Conservation (phyloP, 1,139 yeast species). For the Taiozyma sp. region DNA sequence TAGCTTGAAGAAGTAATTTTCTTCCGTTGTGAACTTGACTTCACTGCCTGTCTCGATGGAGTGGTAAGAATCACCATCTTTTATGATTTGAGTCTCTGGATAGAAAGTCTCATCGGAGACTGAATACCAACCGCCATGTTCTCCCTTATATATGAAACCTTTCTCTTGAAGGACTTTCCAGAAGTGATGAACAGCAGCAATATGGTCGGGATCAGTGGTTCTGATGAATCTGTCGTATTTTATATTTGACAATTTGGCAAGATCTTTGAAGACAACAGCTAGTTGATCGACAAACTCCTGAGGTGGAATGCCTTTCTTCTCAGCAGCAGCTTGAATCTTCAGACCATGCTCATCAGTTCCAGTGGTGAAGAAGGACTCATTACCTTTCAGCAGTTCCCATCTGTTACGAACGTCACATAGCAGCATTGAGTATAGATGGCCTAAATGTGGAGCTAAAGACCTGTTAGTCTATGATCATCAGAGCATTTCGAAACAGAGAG, state of each 20-base stretch:
- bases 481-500: background rate
- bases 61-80: slow-evolving; percentile 35
- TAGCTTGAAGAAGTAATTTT: slow-evolving; percentile 79
- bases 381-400: slow-evolving; percentile 54
- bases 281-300: slow-evolving; percentile 67
- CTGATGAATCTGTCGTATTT: slow-evolving; percentile 75
- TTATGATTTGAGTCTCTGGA: slow-evolving; percentile 70
- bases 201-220: slow-evolving; percentile 84
- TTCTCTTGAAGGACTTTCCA: slow-evolving; percentile 59
- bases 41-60: slow-evolving; percentile 74
- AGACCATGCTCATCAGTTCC: slow-evolving; percentile 98
- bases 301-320: slow-evolving; percentile 46
- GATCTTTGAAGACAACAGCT: slow-evolving; percentile 52
- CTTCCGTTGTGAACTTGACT: slow-evolving; percentile 73
- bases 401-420: slow-evolving; percentile 73
- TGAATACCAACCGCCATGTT: slow-evolving; percentile 93
- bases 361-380: slow-evolving; percentile 58
- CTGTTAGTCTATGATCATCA: background rate
- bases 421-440: slow-evolving; percentile 87
- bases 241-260: slow-evolving; percentile 55
- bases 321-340: slow-evolving; percentile 78
- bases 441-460: slow-evolving; percentile 68
- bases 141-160: slow-evolving; percentile 74
- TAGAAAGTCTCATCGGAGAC: slow-evolving; percentile 92
- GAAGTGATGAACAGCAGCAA: slow-evolving; percentile 52